Evolutionary conservation across 2,329 filamentous ascomycete genomes (phyloP).

Genomic region (Sclerotinia subarctica): DNA sequence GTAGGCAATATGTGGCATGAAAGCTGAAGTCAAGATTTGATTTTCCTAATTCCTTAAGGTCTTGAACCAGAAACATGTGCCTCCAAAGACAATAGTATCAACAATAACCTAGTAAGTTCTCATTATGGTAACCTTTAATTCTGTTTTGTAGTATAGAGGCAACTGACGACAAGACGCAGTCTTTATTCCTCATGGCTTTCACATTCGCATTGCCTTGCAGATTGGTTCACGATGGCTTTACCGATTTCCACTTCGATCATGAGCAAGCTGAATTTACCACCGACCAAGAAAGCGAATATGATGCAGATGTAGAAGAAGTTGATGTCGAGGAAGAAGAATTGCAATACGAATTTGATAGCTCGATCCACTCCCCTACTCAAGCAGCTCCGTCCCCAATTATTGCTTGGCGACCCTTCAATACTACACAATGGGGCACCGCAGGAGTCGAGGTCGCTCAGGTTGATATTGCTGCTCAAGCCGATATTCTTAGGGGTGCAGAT

Average conservation of each 20-base stretch:
- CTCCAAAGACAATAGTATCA: background rate
- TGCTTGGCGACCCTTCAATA: background rate
- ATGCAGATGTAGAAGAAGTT: background rate
- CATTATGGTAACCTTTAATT: background rate
- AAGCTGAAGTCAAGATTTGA: background rate
- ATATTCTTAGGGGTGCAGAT: background rate
- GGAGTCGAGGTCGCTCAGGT: background rate
- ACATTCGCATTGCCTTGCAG: background rate
- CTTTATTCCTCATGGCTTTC: conserved; percentile 7
- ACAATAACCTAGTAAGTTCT: background rate
- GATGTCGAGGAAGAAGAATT: background rate
- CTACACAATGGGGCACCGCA: background rate
- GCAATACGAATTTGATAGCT: background rate
- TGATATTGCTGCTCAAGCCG: background rate
- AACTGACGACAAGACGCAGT: background rate
- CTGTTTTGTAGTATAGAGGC: background rate
- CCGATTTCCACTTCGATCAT: background rate
- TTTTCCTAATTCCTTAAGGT: background rate
- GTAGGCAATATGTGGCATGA: background rate
- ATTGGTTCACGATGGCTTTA: background rate
- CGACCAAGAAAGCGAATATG: background rate
- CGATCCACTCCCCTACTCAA: background rate
- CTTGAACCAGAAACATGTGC: background rate
- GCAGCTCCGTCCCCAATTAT: background rate
- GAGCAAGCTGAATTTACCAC: background rate